Evolutionary conservation across 139 green algal species (phyloP), one percentile per base, ranked within the genome.

Genomic region (Chlorella sp.): DNA sequence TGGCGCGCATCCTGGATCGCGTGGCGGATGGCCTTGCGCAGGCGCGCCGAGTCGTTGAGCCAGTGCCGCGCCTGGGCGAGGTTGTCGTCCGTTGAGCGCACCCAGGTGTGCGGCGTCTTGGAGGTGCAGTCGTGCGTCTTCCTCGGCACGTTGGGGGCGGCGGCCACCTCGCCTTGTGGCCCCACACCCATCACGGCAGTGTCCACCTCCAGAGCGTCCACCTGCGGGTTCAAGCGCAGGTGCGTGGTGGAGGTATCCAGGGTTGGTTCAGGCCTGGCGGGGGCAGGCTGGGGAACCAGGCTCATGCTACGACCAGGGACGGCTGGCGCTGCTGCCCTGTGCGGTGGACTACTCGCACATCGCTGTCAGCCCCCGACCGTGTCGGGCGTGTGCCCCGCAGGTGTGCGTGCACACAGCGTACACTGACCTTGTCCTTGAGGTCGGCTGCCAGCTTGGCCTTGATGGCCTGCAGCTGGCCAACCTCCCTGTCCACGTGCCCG

Each of bases 21-120:
- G 61, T 77, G 71, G 31, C 72, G 68, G 61, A 80, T 64, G 5
- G 74, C 74, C 69, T 80, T 80, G 34, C 74, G 67, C 51, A 80
- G 31, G 6, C 77, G 36, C 0, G 66, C 64, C 22, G 74, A 73
- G 67, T 84, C 79, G 1, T 66, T 61, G 23, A 84, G 62, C 79
- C 79, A 84, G 42, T 80, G 70, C 22, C 69, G 66, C 2, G 79
- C 70, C 33, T 67, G 60, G n/a, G 69, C 62, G 27, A 84, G 55
- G 74, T 84, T 84, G 31, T 84, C 74, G 66, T 84, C 79, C 26
- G 79, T 81, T 65, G 34, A 35, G 32, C 69, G 69, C 30, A 78
- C 79, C 79, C 79, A 84, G 22, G 74, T 76, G 70, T 80, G 74
- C 3, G 79, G 79, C 31, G 79, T 80, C 71, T 80, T 80, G 30